phyloP scores from a whole-genome alignment of 2,329 filamentous ascomycete genomes.

The Exserohilum turcica region DNA sequence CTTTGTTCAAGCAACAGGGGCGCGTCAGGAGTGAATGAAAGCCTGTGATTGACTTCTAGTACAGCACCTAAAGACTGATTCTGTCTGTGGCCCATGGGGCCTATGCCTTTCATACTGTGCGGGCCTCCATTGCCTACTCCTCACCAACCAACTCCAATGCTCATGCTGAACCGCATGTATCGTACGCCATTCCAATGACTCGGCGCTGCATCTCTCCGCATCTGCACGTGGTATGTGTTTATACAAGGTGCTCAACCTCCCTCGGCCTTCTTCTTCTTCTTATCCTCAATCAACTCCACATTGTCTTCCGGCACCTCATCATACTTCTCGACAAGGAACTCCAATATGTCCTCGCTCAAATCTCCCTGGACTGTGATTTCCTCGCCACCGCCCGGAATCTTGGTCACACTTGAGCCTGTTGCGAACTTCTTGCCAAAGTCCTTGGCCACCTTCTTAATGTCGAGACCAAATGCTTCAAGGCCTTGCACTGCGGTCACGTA shows the following conservation, averaged over 20 bases:
- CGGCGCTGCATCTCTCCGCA: background rate
- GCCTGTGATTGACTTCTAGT: background rate
- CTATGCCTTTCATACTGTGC: background rate
- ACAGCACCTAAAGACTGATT: background rate
- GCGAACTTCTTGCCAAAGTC: constrained; percentile 99
- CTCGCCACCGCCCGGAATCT: constrained; percentile 81
- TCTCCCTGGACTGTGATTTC: constrained; percentile 98
- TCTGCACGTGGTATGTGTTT: too few relatives aligned
- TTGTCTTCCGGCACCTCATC: constrained; percentile 92
- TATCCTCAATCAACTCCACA: constrained; percentile 92
- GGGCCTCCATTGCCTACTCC: background rate
- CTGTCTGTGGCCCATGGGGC: background rate
- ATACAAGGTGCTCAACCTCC: constrained; percentile 14
- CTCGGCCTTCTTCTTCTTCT: constrained; percentile 75
- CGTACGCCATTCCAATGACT: background rate
- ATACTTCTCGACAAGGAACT: constrained; percentile 88
- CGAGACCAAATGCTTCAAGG: constrained; percentile 85
- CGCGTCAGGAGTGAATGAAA: background rate
- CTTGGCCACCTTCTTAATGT: constrained; percentile 94
- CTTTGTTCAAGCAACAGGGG: background rate
- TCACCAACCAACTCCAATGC: constrained; percentile 1
- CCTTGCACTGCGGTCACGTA: constrained; percentile 92
- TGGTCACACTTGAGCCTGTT: constrained; percentile 90
- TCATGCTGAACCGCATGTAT: constrained; percentile 1
- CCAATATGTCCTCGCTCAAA: constrained; percentile 90